Evolutionary conservation across 306 rosid genomes (phyloP).

Genomic region (Pterocarpus santalinus): DNA sequence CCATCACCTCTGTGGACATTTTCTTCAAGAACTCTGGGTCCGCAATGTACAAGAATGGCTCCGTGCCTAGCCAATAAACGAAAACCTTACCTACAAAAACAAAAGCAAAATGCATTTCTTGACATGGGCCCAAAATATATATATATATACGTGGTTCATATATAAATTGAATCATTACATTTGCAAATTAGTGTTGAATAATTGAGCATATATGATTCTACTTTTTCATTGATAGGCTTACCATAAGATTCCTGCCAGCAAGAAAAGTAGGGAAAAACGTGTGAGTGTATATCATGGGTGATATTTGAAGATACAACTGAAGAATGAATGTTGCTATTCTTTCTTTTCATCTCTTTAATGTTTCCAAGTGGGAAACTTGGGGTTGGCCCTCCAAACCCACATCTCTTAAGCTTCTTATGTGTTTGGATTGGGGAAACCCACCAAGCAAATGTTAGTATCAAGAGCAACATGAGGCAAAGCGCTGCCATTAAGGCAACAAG

Average conservation of each 20-base stretch:
- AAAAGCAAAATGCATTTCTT: neutral
- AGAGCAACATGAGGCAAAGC: conserved; percentile 41
- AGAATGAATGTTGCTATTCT: conserved; percentile 28
- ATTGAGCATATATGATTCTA: neutral
- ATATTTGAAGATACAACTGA: conserved; percentile 36
- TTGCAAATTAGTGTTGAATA: too few species aligned
- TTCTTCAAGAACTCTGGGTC: conserved; percentile 76
- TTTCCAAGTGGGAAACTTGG: conserved; percentile 87
- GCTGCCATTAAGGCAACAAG: conserved; percentile 35
- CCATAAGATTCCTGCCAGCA: conserved; percentile 79
- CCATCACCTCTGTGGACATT: conserved; percentile 71
- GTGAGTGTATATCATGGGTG: conserved; percentile 76
- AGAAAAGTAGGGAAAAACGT: conserved; percentile 74
- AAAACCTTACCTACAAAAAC: conserved; percentile 70
- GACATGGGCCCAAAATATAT: too few species aligned
- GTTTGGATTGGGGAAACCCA: conserved; percentile 69
- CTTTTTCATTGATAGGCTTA: conserved; percentile 36
- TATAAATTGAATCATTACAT: too few species aligned
- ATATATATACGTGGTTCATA: too few species aligned
- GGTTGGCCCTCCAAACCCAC: conserved; percentile 77
- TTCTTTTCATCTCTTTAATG: conserved; percentile 69
- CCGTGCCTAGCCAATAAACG: conserved; percentile 86
- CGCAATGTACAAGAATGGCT: conserved; percentile 82
- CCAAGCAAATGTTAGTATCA: conserved; percentile 54
- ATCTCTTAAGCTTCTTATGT: conserved; percentile 59